phyloP scores from a whole-genome alignment of 1,284 basidiomycete species.

The Coniferiporia sulphurascens region DNA sequence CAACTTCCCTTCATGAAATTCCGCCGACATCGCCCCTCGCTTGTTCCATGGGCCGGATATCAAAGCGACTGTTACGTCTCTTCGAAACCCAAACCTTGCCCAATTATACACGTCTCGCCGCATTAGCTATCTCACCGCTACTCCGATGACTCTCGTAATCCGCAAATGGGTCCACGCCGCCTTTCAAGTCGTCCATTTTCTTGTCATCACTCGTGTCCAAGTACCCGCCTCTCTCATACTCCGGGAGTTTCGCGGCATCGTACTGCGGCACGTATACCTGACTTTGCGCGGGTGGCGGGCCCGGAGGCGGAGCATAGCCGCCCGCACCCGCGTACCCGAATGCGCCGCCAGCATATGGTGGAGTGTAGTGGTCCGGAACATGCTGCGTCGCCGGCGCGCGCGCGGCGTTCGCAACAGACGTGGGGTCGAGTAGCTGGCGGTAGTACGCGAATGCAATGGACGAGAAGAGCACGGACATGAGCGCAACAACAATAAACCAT shows the following conservation, averaged over 20 bases:
- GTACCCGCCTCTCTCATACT: slow-evolving; percentile 16
- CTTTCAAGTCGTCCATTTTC: slow-evolving; percentile 14
- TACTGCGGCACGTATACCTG: slow-evolving; percentile 9
- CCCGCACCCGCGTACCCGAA: slow-evolving; percentile 23
- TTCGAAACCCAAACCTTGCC: background rate
- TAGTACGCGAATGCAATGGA: slow-evolving; percentile 62
- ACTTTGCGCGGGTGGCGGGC: slow-evolving; percentile 35
- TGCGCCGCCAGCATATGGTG: slow-evolving; percentile 32
- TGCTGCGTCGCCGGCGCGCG: slow-evolving; percentile 29
- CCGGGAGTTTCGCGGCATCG: slow-evolving; percentile 14
- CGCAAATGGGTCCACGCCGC: slow-evolving; percentile 14
- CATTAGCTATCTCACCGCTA: background rate
- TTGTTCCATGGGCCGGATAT: no score
- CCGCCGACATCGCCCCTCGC: no score
- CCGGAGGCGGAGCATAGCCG: slow-evolving; percentile 37
- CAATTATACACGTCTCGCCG: background rate
- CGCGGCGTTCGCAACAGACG: slow-evolving; percentile 33
- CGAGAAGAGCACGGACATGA: slow-evolving; percentile 53
- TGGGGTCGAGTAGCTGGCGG: slow-evolving; percentile 65
- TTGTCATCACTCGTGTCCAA: slow-evolving; percentile 4
- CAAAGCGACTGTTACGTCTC: no score
- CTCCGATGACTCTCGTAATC: background rate
- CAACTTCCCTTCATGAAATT: no score
- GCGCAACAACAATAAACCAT: slow-evolving; percentile 47
- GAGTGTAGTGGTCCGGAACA: slow-evolving; percentile 35